phyloP scores from a whole-genome alignment of 2,329 filamentous ascomycete genomes.

The Incumbomyces delicatus region DNA sequence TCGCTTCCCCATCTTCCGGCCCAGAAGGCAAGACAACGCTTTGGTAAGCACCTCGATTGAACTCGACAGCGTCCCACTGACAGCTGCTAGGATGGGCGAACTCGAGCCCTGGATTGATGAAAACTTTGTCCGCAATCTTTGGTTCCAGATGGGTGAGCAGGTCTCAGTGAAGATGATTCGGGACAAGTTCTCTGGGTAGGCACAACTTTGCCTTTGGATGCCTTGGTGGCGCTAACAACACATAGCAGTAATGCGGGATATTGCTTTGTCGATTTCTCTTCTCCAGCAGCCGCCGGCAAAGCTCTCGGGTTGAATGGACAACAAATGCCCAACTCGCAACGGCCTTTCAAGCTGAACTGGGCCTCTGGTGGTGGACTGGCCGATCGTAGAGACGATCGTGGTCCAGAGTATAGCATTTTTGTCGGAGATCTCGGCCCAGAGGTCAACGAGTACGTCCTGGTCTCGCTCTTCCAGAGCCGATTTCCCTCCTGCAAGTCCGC shows the following conservation, averaged over 20 bases:
- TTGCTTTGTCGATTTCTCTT: conserved; percentile 91
- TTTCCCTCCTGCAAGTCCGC: conserved; percentile 98
- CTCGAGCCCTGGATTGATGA: conserved; percentile 99
- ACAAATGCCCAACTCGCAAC: conserved; percentile 83
- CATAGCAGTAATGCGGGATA: conserved; percentile 82
- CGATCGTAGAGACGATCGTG: conserved; percentile 91
- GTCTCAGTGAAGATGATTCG: conserved; percentile 99
- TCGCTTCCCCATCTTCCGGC: conserved; percentile 34
- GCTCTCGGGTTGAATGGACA: conserved; percentile 83
- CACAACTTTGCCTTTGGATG: conserved; percentile 16
- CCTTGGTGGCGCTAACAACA: conserved; percentile 18
- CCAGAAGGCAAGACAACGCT: conserved; percentile 48
- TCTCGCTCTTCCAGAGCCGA: conserved; percentile 91
- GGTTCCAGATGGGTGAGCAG: conserved; percentile 83
- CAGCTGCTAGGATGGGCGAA: conserved; percentile 80
- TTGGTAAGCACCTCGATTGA: conserved; percentile 33
- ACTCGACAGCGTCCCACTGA: not conserved
- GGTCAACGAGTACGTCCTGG: conserved; percentile 96
- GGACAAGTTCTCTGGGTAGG: conserved; percentile 95
- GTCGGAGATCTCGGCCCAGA: conserved; percentile 95
- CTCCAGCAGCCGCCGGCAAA: conserved; percentile 76
- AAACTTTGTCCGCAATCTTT: conserved; percentile 93
- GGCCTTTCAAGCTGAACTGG: conserved; percentile 99
- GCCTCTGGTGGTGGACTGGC: conserved; percentile 91
- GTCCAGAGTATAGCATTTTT: conserved; percentile 94